Base-by-base conservation (phyloP, 2,329 filamentous ascomycete species). In the Hypoxylon sp. region DNA sequence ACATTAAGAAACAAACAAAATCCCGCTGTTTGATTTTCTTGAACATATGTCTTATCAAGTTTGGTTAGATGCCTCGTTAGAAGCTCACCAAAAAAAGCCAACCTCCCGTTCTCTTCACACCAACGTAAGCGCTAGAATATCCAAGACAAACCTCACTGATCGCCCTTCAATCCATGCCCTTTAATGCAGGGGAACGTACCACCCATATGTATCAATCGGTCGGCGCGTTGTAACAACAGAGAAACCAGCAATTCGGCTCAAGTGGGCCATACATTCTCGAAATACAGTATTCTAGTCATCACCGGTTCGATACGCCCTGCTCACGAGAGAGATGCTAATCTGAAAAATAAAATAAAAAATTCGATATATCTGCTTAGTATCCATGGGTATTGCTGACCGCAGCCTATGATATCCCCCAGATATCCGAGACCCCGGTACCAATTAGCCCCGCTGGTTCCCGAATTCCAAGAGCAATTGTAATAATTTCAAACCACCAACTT, bases 151-250 rank as follows among this genome's bases (percentile, higher is more conserved):
- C 29, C 42, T 27, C 41, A n/a, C n/a, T n/a, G 46, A 55, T 50
- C 51, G 31, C 43, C 44, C 12, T 46, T 30, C 41, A 35, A 47
- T 59, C 51, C 43, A 45, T 56, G 41, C 37, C 42, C 40, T 34
- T 46, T 27, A 43, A 51, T 34, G 46, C 53, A 59, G 52, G 56
- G 52, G 56, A 56, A 53, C 49, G 50, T 59, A 31, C 37, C 30
- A 57, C 42, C 36, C 9, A 25, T 6, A 25, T 21, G 55, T 57
- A 51, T 59, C 53, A 59, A 21, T 57, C 46, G 52, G 35, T 51
- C 51, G 49, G 53, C 56, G 56, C 53, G 56, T 54, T 54, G 49
- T 51, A 59, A 57, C 44, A 44, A 50, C 34, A 55, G 36, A 31
- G 32, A 51, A 51, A 51, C 52, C 45, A 56, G 44, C 48, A 56